phyloP scores from a whole-genome alignment of 306 rosid genomes.

The Lathyrus tuberosus region DNA sequence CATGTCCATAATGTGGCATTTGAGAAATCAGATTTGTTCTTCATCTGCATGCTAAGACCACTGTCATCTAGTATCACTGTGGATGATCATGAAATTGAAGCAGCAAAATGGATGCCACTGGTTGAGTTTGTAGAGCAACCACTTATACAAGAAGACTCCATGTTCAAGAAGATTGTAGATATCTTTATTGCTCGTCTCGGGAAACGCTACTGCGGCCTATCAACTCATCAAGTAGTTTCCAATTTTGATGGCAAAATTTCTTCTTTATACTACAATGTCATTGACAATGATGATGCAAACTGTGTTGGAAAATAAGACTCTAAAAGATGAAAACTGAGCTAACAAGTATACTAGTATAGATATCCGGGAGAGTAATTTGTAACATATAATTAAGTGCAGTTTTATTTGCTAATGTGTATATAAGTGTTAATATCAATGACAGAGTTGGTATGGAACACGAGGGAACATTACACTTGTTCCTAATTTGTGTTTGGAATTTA shows the following conservation, averaged over 20 bases:
- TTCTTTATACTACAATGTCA: slow-evolving; percentile 75
- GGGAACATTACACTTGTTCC: not conserved
- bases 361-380: not conserved
- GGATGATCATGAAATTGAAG: slow-evolving; percentile 84
- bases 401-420: slow-evolving; percentile 32
- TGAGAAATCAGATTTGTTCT: slow-evolving; percentile 91
- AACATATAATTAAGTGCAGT: not conserved
- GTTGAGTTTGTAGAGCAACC: slow-evolving; percentile 87
- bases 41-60: slow-evolving; percentile 90
- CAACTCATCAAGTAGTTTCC: slow-evolving; percentile 71
- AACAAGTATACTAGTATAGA: not conserved
- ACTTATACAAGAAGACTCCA: slow-evolving; percentile 68
- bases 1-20: slow-evolving; percentile 90
- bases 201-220: slow-evolving; percentile 72
- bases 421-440: slow-evolving; percentile 17
- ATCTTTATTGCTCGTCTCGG: slow-evolving; percentile 77
- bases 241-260: slow-evolving; percentile 81
- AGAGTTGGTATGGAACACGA: slow-evolving; percentile 5
- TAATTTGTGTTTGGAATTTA: not conserved
- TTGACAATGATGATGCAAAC: slow-evolving; percentile 47
- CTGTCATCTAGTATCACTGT: slow-evolving; percentile 62
- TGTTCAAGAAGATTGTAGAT: slow-evolving; percentile 81
- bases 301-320: slow-evolving; percentile 55
- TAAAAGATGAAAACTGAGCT: slow-evolving; percentile 24
- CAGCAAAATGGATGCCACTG: slow-evolving; percentile 98